Base-by-base conservation (phyloP, 495 filamentous ascomycete species). In the Pyronema domesticum region DNA sequence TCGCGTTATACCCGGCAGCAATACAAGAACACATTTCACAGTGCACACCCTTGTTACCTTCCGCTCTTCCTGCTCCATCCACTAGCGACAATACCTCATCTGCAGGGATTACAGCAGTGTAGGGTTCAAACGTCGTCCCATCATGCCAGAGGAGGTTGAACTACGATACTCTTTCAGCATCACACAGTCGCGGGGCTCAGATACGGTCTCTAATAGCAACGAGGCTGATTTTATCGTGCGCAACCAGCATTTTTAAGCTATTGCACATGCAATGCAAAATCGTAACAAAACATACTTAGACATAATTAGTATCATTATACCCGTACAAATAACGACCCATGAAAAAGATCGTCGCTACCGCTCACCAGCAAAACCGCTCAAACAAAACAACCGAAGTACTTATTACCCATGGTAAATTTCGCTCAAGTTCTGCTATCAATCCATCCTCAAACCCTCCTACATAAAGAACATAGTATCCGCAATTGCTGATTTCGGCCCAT, bases 131-230 rank as follows among this genome's bases (percentile, higher is more conserved):
- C 0, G 93, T 96, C 3, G 91, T 96, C 64, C 81, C 81, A 68
- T 95, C 88, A 69, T 98, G 91, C 72, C 88, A 95, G n/a, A 87
- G 71, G 57, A 93, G 88, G 60, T 85, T 84, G 68, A 86, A 84
- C 19, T 82, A 77, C 0, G 83, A 80, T 34, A 80, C 80, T 11
- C 88, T 72, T 55, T 78, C 80, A 55, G 81, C 79, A 66, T 95
- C 87, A 91, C 93, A 98, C 57, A 96, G 78, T 0, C 94, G 70
- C 3, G 83, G 73, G 62, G 94, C 93, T 54, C 82, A 82, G 35
- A 88, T 87, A 3, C 85, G 86, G 69, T 95, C 86, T 47, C 82
- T 80, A 0, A 86, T 91, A 58, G 82, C 81, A 14, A 93, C 69
- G 7, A 96, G 74, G 51, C 75, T 76, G 55, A 96, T 78, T 40